Evolutionary conservation across 306 rosid genomes (phyloP).

Genomic region (Corylus heterophylla): DNA sequence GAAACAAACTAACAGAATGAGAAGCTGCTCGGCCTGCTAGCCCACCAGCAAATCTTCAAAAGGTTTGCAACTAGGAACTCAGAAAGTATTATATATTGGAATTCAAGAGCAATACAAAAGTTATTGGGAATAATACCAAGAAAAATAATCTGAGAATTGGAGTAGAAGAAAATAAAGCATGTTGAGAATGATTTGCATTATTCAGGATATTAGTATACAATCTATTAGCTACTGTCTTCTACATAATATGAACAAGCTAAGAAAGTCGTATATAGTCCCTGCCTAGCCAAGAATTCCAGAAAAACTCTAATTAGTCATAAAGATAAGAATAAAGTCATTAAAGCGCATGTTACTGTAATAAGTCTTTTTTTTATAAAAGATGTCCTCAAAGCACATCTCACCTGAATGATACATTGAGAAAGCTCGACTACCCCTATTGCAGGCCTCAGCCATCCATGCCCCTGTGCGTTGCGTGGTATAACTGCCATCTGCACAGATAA

Average conservation of each 20-base stretch:
- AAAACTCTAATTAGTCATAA: neutral
- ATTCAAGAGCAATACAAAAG: neutral
- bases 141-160: neutral
- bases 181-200: neutral
- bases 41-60: neutral
- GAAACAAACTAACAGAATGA: neutral
- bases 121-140: neutral
- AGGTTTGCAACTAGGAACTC: neutral
- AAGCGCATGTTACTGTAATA: no score
- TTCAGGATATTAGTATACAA: neutral
- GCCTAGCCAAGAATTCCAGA: neutral
- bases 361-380: neutral
- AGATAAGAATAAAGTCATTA: neutral
- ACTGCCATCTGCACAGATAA: conserved; percentile 73
- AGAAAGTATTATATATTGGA: neutral
- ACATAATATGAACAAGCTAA: neutral
- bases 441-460: conserved; percentile 99
- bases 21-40: neutral
- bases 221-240: neutral
- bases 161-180: neutral
- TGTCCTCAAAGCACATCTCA: conserved; percentile 22
- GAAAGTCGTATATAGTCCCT: neutral
- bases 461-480: conserved; percentile 90
- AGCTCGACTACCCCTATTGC: conserved; percentile 95
- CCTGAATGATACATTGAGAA: conserved; percentile 97